Percentiles rank a stretch among this genome's conserved stretches.
Evolutionary conservation across 179 eudicot species (phyloP).

Genomic region (Gypsophila paniculata): DNA sequence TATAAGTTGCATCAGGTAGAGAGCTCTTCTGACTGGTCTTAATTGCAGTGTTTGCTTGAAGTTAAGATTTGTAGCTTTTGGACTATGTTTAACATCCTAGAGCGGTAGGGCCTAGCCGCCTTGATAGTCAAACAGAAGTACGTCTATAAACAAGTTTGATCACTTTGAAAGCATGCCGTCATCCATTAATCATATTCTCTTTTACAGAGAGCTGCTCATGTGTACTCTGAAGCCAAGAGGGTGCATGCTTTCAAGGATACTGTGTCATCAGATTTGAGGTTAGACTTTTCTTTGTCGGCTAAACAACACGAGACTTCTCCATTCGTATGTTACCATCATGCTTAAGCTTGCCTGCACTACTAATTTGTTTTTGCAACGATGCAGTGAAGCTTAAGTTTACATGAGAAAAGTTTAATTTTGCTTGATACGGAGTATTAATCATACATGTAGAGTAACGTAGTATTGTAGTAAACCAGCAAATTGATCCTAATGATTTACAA

Average conservation of each 20-base stretch:
- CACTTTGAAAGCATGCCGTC: neutral
- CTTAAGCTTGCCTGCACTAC: neutral
- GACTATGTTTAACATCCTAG: conserved; percentile 13
- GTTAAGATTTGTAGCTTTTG: conserved; percentile 5
- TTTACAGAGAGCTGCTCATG: conserved; percentile 90
- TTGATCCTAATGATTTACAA: conserved; percentile 18
- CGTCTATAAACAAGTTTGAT: no score
- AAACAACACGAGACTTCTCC: neutral
- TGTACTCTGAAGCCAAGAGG: conserved; percentile 91
- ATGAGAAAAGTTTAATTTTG: neutral
- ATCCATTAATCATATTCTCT: neutral
- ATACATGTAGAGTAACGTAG: neutral
- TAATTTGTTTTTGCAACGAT: neutral
- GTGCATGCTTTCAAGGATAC: conserved; percentile 93
- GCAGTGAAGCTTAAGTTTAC: neutral
- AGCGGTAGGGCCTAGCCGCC: no score
- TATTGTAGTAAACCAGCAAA: neutral
- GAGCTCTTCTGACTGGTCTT: neutral
- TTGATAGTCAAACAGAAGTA: no score
- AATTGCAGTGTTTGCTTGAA: conserved; percentile 3
- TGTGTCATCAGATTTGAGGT: conserved; percentile 73
- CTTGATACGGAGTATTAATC: neutral
- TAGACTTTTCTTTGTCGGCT: conserved; percentile 15
- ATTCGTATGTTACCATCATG: neutral
- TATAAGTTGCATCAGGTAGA: conserved; percentile 82